Evolutionary conservation across 495 filamentous ascomycete species (phyloP).

Genomic region (Penicilliopsis zonata): DNA sequence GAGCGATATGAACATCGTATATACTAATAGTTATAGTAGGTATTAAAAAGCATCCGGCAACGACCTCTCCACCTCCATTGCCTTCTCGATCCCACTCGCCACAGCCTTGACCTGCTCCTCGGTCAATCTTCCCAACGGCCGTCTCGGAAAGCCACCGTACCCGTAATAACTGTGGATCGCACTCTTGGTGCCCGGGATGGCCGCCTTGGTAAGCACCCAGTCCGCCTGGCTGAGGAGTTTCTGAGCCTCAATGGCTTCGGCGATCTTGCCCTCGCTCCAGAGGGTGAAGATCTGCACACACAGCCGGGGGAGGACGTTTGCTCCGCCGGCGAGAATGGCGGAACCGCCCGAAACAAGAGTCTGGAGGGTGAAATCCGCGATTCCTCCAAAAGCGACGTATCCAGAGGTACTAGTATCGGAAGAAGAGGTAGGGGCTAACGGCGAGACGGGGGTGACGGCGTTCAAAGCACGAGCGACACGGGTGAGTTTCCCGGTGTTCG

Average conservation of each 20-base stretch:
- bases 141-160: slow-evolving; percentile 69
- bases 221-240: slow-evolving; percentile 61
- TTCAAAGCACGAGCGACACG: slow-evolving; percentile 67
- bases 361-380: slow-evolving; percentile 80
- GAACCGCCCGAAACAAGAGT: slow-evolving; percentile 68
- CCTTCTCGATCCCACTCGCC: slow-evolving; percentile 52
- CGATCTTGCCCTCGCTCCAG: slow-evolving; percentile 56
- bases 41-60: slow-evolving; percentile 30
- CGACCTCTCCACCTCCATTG: slow-evolving; percentile 52
- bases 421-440: slow-evolving; percentile 21
- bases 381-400: slow-evolving; percentile 85
- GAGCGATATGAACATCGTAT: too few species aligned
- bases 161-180: slow-evolving; percentile 76
- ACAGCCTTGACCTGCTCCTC: slow-evolving; percentile 41
- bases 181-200: slow-evolving; percentile 76
- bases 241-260: slow-evolving; percentile 66
- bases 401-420: too few species aligned
- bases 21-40: too few species aligned
- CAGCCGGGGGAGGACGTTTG: slow-evolving; percentile 74
- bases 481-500: slow-evolving; percentile 79
- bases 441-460: slow-evolving; percentile 49
- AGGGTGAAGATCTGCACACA: slow-evolving; percentile 76
- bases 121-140: slow-evolving; percentile 55
- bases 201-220: slow-evolving; percentile 77
- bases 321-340: slow-evolving; percentile 77